Evolutionary conservation across 75 land plant genomes (phyloP), one percentile per base, ranked within the genome.

Genomic region (Pinus tabuliformis): DNA sequence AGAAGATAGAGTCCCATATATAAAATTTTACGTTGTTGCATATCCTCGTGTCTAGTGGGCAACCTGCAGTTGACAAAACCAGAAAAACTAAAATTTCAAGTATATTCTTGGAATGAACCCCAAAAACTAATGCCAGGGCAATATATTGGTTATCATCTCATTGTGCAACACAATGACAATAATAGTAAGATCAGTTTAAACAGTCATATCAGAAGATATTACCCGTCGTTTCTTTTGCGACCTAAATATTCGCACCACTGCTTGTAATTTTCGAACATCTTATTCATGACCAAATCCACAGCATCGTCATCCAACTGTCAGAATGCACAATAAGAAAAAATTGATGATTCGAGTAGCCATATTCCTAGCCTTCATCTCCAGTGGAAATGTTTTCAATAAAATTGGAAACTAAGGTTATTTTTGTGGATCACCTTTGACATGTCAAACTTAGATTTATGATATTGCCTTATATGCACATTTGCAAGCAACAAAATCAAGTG

Each of bases 401-500:
- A 9, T 49, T 11, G 12, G 9, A 49, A 49, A 49, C 54, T 11
- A 49, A 11, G 9, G 9, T 11, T 37, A 39, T 20, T 21, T 39
- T 42, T 18, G 20, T 28, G 54, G 30, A 24, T 30, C 62, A 85
- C 89, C 96, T 87, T 81, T 45, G 59, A 56, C 56, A 58, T n/a
- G 20, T 81, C 73, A 36, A 18, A 11, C 12, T 12, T 49, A 49
- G 86, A 77, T 60, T 87, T 85, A 15, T 82, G 81, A 22, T 75
- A 49, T 70, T 83, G 80, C 59, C 97, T 88, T 57, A 79, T 78
- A 61, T 94, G 91, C 22, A 74, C 82, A 78, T 96, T 96, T 68
- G 97, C 94, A 81, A 96, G 92, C 80, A 96, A 83, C 56, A 96
- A 79, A 80, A 96, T 85, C 57, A 96, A 74, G 82, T 96, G 97